These are phyloP conservation scores for Maudiozyma barnettii DNA, from an alignment of 805 yeast species.

Conservation along the genomic window DNA sequence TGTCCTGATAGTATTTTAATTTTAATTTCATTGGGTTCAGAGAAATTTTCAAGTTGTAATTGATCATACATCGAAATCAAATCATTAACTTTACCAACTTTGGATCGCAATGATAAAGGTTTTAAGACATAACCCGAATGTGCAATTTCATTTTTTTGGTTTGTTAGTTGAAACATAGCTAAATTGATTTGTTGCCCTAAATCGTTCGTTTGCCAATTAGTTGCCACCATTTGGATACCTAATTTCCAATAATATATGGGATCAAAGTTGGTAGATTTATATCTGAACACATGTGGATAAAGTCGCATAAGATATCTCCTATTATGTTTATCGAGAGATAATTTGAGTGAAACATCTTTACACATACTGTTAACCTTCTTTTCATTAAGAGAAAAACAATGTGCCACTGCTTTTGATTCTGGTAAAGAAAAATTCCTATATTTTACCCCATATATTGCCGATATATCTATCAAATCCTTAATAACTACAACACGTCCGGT, in stretches of 20 bases:
- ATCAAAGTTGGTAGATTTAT: conserved; percentile 69
- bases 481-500: conserved; percentile 17
- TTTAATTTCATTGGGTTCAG: conserved; percentile 14
- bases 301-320: conserved; percentile 65
- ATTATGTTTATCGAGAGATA: conserved; percentile 68
- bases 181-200: conserved; percentile 81
- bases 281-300: conserved; percentile 74
- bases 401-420: conserved; percentile 70
- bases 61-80: conserved; percentile 16
- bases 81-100: conserved; percentile 18
- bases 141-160: conserved; percentile 26
- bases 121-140: conserved; percentile 70
- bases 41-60: conserved; percentile 2
- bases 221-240: conserved; percentile 92
- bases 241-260: conserved; percentile 74
- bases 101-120: conserved; percentile 41
- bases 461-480: conserved; percentile 19
- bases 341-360: conserved; percentile 46
- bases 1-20: conserved; percentile 70
- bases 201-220: conserved; percentile 94
- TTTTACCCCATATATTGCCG: conserved; percentile 53
- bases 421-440: conserved; percentile 79
- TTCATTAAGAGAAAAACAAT: conserved; percentile 82
- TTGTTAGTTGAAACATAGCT: conserved; percentile 59
- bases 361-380: conserved; percentile 52